Base-by-base conservation (phyloP, 495 filamentous ascomycete genomes). In the Staphylotrichum tortipilum region DNA sequence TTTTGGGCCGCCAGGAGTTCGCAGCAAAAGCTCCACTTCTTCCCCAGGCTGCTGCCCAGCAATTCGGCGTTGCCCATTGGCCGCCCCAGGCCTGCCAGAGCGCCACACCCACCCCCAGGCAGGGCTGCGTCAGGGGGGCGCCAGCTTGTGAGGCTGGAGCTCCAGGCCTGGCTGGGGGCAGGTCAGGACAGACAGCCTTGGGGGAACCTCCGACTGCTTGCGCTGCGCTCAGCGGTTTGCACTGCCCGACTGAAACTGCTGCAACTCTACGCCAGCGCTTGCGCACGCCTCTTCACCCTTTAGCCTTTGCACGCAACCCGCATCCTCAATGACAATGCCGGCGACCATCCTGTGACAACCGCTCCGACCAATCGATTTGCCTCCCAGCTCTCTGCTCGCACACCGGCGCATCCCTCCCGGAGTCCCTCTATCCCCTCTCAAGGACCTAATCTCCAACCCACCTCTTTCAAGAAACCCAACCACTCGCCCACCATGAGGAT, bases 401-500 rank as follows among this genome's bases (percentile, higher is more conserved):
- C n/a, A n/a, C n/a, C n/a, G n/a, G n/a, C n/a, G n/a, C n/a, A n/a
- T n/a, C n/a, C n/a, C n/a, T n/a, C n/a, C n/a, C n/a, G n/a, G n/a
- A n/a, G n/a, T n/a, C n/a, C n/a, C n/a, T n/a, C n/a, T n/a, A n/a
- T n/a, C n/a, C 9, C 37, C 3, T 2, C 18, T 40, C 11, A 15
- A 35, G 12, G 12, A 23, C 8, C 12, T 24, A 35, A 12, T n/a
- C 17, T 21, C 5, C 5, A 6, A 4, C 36, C 7, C 34, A 21
- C 21, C n/a, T 6, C 11, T 3, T 21, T 24, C 39, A 15, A 15
- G 28, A 3, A 44, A 29, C 4, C 40, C 10, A 9, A 22, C 14
- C 4, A n/a, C 18, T 24, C 36, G n/a, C 22, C 23, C 31, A 9
- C 9, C 51, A 85, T 86, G 82, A 79, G 83, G 63, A 79, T 88